phyloP scores from a whole-genome alignment of 2,329 filamentous ascomycete genomes.

The Sclerotinia nivalis region DNA sequence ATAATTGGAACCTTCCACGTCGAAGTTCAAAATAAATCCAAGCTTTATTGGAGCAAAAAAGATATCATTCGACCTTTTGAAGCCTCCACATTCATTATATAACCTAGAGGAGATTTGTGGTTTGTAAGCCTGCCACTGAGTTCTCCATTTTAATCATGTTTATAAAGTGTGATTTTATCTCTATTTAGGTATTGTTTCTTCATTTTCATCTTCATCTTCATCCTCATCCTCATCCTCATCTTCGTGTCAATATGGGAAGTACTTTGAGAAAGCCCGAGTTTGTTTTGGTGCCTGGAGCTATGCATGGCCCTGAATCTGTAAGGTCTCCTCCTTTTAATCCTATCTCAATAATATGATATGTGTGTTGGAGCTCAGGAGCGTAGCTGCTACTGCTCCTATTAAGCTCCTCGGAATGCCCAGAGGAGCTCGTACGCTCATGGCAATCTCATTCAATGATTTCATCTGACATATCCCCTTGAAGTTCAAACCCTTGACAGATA shows the following conservation, averaged over 20 bases:
- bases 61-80: too few species aligned
- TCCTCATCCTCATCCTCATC: too few species aligned
- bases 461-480: background rate
- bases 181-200: background rate
- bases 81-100: too few species aligned
- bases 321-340: background rate
- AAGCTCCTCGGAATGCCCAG: too few species aligned
- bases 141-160: too few species aligned
- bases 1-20: too few species aligned
- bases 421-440: background rate
- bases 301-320: slow-evolving; percentile 33
- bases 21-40: too few species aligned
- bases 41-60: too few species aligned
- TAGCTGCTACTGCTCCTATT: background rate
- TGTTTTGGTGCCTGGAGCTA: slow-evolving; percentile 36
- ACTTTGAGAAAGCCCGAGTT: slow-evolving; percentile 31
- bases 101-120: too few species aligned
- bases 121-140: too few species aligned
- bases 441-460: too few species aligned
- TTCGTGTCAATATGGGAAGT: background rate
- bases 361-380: background rate
- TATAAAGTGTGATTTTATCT: background rate
- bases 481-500: slow-evolving; percentile 11
- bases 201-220: background rate
- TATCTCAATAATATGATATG: background rate